Conservation (phyloP, 805 yeast species). For the Dipodascus albidus region DNA sequence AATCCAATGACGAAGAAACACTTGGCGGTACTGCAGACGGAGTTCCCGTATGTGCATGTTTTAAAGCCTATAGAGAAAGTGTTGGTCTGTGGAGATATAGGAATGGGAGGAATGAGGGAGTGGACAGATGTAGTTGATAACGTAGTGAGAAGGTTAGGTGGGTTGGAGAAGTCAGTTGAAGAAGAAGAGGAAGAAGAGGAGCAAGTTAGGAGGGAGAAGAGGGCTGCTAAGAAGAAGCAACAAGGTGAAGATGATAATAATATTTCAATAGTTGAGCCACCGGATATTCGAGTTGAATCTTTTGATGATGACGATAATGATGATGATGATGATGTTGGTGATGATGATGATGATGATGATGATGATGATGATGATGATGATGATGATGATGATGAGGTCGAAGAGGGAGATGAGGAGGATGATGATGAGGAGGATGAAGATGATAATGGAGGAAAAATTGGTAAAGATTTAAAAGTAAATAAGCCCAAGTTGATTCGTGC, state of each 20-base stretch:
- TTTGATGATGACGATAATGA: neutral
- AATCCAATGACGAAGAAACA: slow-evolving; percentile 83
- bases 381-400: slow-evolving; percentile 2
- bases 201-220: slow-evolving; percentile 8
- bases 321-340: neutral
- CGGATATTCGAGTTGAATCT: neutral
- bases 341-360: slow-evolving; percentile 2
- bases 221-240: slow-evolving; percentile 6
- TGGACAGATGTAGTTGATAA: slow-evolving; percentile 91
- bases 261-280: neutral
- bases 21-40: slow-evolving; percentile 57
- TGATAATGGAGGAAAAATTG: neutral
- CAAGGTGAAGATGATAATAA: slow-evolving; percentile 10
- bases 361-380: slow-evolving; percentile 12
- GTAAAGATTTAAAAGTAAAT: neutral
- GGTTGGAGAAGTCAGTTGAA: slow-evolving; percentile 19
- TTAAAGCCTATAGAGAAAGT: slow-evolving; percentile 94
- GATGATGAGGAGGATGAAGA: neutral
- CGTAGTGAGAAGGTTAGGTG: slow-evolving; percentile 36
- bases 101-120: slow-evolving; percentile 99
- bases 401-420: neutral
- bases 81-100: slow-evolving; percentile 89
- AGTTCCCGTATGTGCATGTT: slow-evolving; percentile 88
- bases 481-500: neutral
- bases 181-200: slow-evolving; percentile 17